phyloP scores from a whole-genome alignment of 257 asterid genomes.

The Echium plantagineum region DNA sequence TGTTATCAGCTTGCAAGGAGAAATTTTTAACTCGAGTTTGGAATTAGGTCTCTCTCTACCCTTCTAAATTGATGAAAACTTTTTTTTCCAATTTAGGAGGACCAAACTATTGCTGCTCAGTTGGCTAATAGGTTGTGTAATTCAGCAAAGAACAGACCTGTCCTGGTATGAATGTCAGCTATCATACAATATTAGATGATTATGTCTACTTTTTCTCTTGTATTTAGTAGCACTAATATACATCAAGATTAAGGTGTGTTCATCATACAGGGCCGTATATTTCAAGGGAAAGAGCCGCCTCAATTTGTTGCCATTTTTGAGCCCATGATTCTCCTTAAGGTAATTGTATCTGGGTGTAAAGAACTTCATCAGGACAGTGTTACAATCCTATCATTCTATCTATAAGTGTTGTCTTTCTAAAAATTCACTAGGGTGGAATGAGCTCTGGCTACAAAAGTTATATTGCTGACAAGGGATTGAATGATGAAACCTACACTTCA shows the following conservation, averaged over 20 bases:
- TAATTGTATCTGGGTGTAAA: conserved; percentile 27
- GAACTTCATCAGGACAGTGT: background rate
- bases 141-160: conserved; percentile 90
- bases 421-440: conserved; percentile 69
- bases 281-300: conserved; percentile 97
- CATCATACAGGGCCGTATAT: conserved; percentile 68
- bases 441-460: conserved; percentile 89
- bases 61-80: background rate
- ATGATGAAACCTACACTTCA: conserved; percentile 85
- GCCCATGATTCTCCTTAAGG: conserved; percentile 95
- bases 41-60: background rate
- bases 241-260: conserved; percentile 10
- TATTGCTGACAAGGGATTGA: conserved; percentile 89
- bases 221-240: conserved; percentile 6
- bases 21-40: background rate
- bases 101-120: conserved; percentile 49
- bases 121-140: conserved; percentile 64
- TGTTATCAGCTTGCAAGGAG: too few relatives aligned
- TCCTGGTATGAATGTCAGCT: conserved; percentile 41
- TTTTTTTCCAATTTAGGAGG: conserved; percentile 46
- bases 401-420: background rate
- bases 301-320: conserved; percentile 87
- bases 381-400: background rate
- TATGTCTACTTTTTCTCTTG: background rate
- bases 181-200: background rate